Evolutionary conservation across 768 basidiomycete species (phyloP).

Genomic region (Mycena capillaripes): DNA sequence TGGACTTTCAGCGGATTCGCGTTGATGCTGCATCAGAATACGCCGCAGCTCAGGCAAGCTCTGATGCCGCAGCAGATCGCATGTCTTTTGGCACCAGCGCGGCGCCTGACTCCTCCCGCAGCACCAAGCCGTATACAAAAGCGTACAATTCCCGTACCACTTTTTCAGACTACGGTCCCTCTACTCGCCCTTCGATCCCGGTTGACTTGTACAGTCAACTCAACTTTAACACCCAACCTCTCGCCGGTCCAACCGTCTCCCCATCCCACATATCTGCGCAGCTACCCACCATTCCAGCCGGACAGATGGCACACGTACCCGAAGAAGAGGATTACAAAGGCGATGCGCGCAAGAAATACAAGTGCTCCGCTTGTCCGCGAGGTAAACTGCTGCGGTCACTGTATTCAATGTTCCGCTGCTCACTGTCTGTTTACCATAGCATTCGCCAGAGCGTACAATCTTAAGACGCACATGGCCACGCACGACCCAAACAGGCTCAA

Average conservation of each 20-base stretch:
- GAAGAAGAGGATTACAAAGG: slow-evolving; percentile 67
- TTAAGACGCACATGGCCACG: slow-evolving; percentile 96
- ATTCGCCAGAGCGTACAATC: slow-evolving; percentile 93
- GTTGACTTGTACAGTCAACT: slow-evolving; percentile 64
- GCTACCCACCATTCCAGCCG: slow-evolving; percentile 60
- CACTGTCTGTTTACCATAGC: slow-evolving; percentile 57
- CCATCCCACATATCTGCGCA: slow-evolving; percentile 69
- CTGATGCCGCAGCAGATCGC: slow-evolving; percentile 65
- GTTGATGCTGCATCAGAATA: slow-evolving; percentile 71
- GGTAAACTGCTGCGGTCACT: slow-evolving; percentile 55
- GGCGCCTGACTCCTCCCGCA: slow-evolving; percentile 47
- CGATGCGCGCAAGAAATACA: slow-evolving; percentile 80
- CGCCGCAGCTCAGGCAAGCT: slow-evolving; percentile 53
- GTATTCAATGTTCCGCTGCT: slow-evolving; percentile 13
- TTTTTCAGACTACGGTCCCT: slow-evolving; percentile 78
- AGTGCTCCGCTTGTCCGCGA: slow-evolving; percentile 80
- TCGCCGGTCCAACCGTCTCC: slow-evolving; percentile 64
- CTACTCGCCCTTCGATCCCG: slow-evolving; percentile 62
- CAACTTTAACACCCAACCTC: slow-evolving; percentile 59
- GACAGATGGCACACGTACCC: slow-evolving; percentile 54
- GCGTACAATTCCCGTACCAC: slow-evolving; percentile 61
- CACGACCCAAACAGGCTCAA: slow-evolving; percentile 94
- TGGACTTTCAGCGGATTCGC: slow-evolving; percentile 77
- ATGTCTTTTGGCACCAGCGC: slow-evolving; percentile 69
- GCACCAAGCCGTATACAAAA: slow-evolving; percentile 51